Base-by-base conservation (phyloP, 2,329 filamentous ascomycete genomes). In the Trichophyton schoenleinii region DNA sequence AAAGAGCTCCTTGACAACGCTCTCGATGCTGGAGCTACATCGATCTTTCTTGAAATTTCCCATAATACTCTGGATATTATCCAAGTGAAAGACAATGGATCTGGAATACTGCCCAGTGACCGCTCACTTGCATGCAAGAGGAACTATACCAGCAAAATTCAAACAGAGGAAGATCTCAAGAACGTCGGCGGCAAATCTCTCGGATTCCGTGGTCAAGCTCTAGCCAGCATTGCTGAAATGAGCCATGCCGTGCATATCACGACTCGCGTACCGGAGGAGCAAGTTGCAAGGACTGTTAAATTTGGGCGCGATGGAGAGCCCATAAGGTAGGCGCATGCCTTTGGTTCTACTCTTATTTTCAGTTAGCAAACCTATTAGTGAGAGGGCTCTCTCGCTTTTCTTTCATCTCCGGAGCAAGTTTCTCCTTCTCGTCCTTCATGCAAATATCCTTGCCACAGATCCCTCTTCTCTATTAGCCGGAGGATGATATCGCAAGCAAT, bases 1-100 rank as follows among this genome's bases (percentile, higher is more conserved):
- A 86, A 86, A 69, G 85, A 87, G 68, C 79, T 87, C 44, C 70
- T 87, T 44, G 85, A 87, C 63, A 87, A 87, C 69, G 78, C 83
- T n/a, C 75, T 87, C 9, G 85, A 87, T 72, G 83, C 83, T 3
- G 75, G 77, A 53, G 82, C 84, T 0, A 80, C 81, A 2, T 78
- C 79, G 1, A 73, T 87, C 42, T 74, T 77, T 8, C 71, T 87
- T 41, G 83, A 86, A 63, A 78, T 87, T 5, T 78, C 81, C 11
- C 67, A 73, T 55, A 85, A 87, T 65, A 80, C 81, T 0, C 70
- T 87, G 59, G 83, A 85, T 67, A 67, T 78, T n/a, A 81, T 87
- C 34, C 82, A 85, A 65, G 78, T 87, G 52, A 82, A 78, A 61
- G 83, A 85, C 70, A 87, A 86, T 70, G 84, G 85, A 6, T 78